Conservation (phyloP, 1,139 yeast genomes). For the Nadsonia starkeyi-henricii region DNA sequence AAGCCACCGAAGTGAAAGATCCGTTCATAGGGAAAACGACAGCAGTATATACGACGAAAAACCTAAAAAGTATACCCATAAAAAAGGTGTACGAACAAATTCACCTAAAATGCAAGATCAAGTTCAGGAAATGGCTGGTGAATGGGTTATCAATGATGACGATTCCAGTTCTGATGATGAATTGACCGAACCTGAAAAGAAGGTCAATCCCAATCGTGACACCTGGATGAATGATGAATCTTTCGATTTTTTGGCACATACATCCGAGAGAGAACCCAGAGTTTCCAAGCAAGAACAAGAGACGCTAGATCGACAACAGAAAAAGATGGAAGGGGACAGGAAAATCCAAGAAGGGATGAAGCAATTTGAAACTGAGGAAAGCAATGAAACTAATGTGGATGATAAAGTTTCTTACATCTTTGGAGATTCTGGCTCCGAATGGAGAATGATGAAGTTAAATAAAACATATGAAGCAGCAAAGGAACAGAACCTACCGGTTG, state of each 20-base stretch:
- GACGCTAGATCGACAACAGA: not conserved
- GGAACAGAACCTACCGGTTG: not conserved
- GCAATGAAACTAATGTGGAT: conserved; percentile 1
- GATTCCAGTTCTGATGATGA: not conserved
- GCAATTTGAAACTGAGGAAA: not conserved
- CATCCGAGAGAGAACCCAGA: not conserved
- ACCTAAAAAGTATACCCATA: too few species aligned
- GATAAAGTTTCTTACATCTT: not conserved
- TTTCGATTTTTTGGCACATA: not conserved
- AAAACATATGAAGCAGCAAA: not conserved
- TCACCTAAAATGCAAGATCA: too few species aligned
- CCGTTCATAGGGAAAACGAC: too few species aligned
- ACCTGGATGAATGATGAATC: conserved; percentile 10
- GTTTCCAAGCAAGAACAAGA: not conserved
- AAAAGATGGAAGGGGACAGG: not conserved
- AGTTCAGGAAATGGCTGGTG: not conserved
- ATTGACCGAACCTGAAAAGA: not conserved
- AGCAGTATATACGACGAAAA: not conserved
- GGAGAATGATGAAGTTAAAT: not conserved
- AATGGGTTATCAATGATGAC: not conserved
- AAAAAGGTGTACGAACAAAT: too few species aligned
- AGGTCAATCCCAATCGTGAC: not conserved
- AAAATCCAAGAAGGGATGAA: not conserved
- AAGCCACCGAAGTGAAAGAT: not conserved
- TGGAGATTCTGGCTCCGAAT: not conserved